Conservation (phyloP, 805 yeast genomes). For the Lipomyces lipofer region DNA sequence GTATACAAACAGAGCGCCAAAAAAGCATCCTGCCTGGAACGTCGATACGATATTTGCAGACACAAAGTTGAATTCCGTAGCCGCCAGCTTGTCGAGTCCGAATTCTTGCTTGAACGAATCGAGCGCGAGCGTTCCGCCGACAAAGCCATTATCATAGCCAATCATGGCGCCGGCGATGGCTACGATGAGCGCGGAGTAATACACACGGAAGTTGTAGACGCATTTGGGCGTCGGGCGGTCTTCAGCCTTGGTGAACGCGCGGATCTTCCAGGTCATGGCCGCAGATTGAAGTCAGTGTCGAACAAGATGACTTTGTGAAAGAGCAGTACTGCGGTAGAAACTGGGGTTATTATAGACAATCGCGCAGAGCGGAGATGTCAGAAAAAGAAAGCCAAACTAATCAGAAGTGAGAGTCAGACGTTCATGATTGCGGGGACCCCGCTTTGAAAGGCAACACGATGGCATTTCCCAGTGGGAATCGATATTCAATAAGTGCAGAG, state of each 20-base stretch:
- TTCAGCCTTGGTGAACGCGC: conserved; percentile 21
- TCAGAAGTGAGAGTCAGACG: no score
- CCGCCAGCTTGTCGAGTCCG: conserved; percentile 44
- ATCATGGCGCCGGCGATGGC: conserved; percentile 53
- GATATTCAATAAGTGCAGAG: no score
- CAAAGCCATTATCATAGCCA: conserved; percentile 58
- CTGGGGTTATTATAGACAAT: background rate
- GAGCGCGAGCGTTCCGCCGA: conserved; percentile 54
- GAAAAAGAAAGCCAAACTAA: background rate
- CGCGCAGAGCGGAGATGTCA: background rate
- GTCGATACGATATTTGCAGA: conserved; percentile 58
- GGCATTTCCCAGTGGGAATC: no score
- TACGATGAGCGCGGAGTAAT: conserved; percentile 47
- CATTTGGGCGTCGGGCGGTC: conserved; percentile 43
- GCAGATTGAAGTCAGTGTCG: no score
- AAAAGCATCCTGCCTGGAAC: conserved; percentile 38
- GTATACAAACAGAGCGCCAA: conserved; percentile 46
- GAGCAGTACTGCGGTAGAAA: background rate
- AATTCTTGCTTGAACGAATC: conserved; percentile 48
- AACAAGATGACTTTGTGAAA: no score
- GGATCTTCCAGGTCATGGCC: conserved; percentile 14
- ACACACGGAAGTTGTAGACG: conserved; percentile 50
- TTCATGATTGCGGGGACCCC: no score
- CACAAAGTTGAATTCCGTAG: conserved; percentile 9
- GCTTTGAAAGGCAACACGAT: no score